Conservation (phyloP, 441 rosid species). For the Theobroma grandiflorum region DNA sequence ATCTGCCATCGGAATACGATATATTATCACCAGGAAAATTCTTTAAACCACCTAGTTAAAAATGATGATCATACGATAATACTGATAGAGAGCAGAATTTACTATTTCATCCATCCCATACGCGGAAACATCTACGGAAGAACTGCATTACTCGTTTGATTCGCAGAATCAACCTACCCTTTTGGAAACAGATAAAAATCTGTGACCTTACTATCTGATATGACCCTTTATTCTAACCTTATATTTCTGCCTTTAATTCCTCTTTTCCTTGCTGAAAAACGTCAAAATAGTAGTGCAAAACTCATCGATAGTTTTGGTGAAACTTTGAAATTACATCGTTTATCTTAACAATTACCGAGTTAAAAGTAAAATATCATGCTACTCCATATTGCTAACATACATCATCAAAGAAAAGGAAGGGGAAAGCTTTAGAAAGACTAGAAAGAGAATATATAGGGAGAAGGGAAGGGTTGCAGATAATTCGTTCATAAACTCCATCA, state of each 20-base stretch:
- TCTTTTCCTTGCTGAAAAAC: neutral
- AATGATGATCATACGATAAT: too few species aligned
- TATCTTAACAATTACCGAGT: neutral
- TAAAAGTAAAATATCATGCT: slow-evolving; percentile 2
- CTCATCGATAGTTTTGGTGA: neutral
- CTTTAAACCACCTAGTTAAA: too few species aligned
- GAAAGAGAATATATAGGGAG: neutral
- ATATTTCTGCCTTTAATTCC: slow-evolving; percentile 7
- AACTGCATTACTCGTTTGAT: neutral
- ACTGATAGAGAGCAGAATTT: too few species aligned
- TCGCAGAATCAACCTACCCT: too few species aligned
- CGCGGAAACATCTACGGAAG: too few species aligned
- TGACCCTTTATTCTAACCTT: neutral
- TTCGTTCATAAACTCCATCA: neutral
- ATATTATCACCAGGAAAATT: too few species aligned
- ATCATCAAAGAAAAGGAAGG: slow-evolving; percentile 5
- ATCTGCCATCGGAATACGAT: too few species aligned
- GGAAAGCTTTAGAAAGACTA: neutral
- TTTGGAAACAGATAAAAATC: too few species aligned
- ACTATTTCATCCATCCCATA: too few species aligned
- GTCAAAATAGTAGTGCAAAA: neutral
- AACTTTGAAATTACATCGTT: neutral
- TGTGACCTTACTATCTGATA: too few species aligned
- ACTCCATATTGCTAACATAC: slow-evolving; percentile 17
- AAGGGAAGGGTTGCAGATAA: neutral